phyloP scores from a whole-genome alignment of 257 asterid genomes.

The Salvia splendens region DNA sequence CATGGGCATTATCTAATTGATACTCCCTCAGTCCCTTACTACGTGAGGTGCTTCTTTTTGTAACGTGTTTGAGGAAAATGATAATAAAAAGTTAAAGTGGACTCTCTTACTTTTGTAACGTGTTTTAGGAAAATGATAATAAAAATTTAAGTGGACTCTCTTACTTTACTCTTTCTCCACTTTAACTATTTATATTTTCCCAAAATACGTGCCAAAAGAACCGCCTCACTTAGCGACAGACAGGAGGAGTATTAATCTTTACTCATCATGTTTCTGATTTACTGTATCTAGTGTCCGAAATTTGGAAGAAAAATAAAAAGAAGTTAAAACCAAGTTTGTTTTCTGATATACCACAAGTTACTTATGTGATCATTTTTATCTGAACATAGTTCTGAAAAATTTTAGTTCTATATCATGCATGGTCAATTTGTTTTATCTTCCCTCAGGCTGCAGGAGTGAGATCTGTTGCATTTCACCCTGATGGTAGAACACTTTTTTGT shows the following conservation, averaged over 20 bases:
- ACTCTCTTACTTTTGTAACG: too few relatives aligned
- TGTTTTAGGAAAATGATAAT: too few relatives aligned
- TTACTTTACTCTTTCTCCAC: too few relatives aligned
- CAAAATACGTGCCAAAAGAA: too few relatives aligned
- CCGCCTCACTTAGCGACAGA: too few relatives aligned
- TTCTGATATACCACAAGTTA: neutral
- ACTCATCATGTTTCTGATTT: constrained; percentile 7
- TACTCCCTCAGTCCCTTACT: too few relatives aligned
- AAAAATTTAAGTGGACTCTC: too few relatives aligned
- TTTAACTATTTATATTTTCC: too few relatives aligned
- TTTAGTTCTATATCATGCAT: constrained; percentile 7
- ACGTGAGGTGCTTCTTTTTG: too few relatives aligned
- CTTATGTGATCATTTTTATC: constrained; percentile 13
- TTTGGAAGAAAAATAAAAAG: constrained; percentile 19
- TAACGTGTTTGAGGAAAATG: too few relatives aligned
- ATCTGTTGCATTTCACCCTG: constrained; percentile 84
- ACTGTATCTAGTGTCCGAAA: neutral
- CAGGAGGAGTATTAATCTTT: too few relatives aligned
- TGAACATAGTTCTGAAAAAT: constrained; percentile 20
- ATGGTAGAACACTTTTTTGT: constrained; percentile 86
- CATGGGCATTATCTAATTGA: neutral
- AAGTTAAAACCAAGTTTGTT: constrained; percentile 20
- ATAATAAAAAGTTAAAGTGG: too few relatives aligned
- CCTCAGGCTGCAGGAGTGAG: constrained; percentile 84
- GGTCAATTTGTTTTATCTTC: constrained; percentile 27